Evolutionary conservation across 2,329 filamentous ascomycete species (phyloP), one percentile per base, ranked within the genome.

Genomic region (Penicillium hordei): DNA sequence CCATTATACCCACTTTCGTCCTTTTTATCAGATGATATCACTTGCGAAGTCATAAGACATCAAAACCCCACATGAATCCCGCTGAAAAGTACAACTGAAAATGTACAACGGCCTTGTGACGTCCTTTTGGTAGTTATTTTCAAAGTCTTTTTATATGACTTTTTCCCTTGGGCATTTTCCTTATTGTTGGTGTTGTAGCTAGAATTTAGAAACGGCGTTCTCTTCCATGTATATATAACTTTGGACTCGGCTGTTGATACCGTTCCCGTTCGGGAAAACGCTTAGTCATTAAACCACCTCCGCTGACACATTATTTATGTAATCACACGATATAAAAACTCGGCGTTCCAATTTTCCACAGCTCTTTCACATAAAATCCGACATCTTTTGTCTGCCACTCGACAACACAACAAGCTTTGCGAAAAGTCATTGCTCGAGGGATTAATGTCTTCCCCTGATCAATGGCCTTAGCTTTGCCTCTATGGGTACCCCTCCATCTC

Each of bases 321-420:
- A 40, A 57, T 34, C 49, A 27, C 34, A 21, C 42, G 25, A 40
- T 53, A 57, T 57, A 57, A 57, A 57, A 57, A 53, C 44, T 57
- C 55, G 25, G 25, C 55, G 27, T 29, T n/a, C 21, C 29, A 10
- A 39, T 19, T 36, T 52, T 23, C 23, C 12, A 4, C 5, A 15
- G 8, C 21, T 46, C 12, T 4, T 43, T 38, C 17, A 40, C 12
- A 34, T 48, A 15, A 27, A 15, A 19, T 34, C 17, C 1, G 21
- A 42, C 42, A 43, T 33, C 19, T 40, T 52, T 15, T 40, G 27
- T 48, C 42, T 17, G 4, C 10, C 25, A 27, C 19, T 21, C 31
- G 27, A 36, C 33, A 23, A 23, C 21, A 23, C 21, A 23, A 23
- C 21, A 23, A n/a, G 39, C 42, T 46, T 27, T 46, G 34, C 29